Conservation (phyloP, 2,329 filamentous ascomycete genomes). For the Apiospora aurea region DNA sequence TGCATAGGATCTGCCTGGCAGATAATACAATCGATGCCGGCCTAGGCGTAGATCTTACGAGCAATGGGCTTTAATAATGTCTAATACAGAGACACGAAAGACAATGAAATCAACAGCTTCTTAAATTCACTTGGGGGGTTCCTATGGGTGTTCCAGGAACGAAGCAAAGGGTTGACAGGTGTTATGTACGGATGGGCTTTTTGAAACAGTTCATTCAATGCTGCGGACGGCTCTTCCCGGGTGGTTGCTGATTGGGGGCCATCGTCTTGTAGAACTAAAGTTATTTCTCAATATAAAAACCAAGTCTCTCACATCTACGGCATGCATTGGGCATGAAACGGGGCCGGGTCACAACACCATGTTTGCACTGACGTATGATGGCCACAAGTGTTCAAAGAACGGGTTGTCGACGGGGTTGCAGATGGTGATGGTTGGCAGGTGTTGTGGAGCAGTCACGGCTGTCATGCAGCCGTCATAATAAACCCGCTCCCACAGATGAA, state of each 20-base stretch:
- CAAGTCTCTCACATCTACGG: not conserved
- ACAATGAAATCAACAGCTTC: not conserved
- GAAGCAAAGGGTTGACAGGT: not conserved
- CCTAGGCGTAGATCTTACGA: not conserved
- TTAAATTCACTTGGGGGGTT: not conserved
- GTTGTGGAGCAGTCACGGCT: conserved; percentile 11
- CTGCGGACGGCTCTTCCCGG: not conserved
- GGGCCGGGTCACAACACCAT: not conserved
- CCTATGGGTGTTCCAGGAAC: not conserved
- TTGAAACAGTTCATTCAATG: not conserved
- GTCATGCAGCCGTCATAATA: conserved; percentile 12
- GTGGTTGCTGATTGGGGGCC: not conserved
- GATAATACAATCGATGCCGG: not conserved
- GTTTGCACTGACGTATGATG: too few species aligned
- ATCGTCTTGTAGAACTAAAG: not conserved
- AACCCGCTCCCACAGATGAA: not conserved
- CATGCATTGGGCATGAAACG: not conserved
- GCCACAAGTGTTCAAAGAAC: too few species aligned
- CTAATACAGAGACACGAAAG: conserved; percentile 17
- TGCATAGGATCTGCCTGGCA: conserved; percentile 43
- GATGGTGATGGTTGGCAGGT: conserved; percentile 10
- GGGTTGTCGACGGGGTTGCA: not conserved
- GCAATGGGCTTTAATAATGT: not conserved
- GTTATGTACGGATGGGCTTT: not conserved
- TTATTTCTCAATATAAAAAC: not conserved